Conservation (phyloP, 768 basidiomycete genomes). For the Xerocomus potaroensis region DNA sequence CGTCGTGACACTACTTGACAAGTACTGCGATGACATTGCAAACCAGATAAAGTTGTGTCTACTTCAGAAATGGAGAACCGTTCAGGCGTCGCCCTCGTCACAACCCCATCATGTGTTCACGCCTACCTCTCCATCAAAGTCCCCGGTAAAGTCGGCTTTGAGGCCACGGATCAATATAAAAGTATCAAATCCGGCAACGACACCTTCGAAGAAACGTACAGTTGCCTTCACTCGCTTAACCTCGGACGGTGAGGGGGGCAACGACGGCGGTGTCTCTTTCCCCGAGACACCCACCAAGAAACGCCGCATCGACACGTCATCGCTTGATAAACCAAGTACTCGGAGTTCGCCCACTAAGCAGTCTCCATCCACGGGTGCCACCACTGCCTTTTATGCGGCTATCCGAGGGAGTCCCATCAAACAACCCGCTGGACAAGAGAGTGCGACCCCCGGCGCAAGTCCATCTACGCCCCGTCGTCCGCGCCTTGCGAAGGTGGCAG, state of each 20-base stretch:
- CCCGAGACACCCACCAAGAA: slow-evolving; percentile 44
- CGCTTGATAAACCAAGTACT: slow-evolving; percentile 11
- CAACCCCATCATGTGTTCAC: background rate
- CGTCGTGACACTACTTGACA: slow-evolving; percentile 18
- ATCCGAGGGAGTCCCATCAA: slow-evolving; percentile 11
- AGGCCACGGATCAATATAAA: slow-evolving; percentile 9
- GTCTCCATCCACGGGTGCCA: background rate
- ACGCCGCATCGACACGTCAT: slow-evolving; percentile 27
- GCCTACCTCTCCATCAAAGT: slow-evolving; percentile 14
- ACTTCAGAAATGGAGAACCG: slow-evolving; percentile 2
- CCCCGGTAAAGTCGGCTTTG: slow-evolving; percentile 16
- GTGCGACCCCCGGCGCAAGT: slow-evolving; percentile 4
- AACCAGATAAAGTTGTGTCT: slow-evolving; percentile 19
- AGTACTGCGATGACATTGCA: slow-evolving; percentile 22
- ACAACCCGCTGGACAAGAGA: background rate
- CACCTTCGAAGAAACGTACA: slow-evolving; percentile 32
- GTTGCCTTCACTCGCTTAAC: slow-evolving; percentile 14
- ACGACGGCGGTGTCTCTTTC: slow-evolving; percentile 28
- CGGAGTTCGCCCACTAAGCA: slow-evolving; percentile 11
- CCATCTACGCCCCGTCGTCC: slow-evolving; percentile 25
- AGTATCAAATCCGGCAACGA: slow-evolving; percentile 1
- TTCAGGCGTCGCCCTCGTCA: background rate
- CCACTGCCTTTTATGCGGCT: slow-evolving; percentile 18
- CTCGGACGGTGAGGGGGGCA: slow-evolving; percentile 15
- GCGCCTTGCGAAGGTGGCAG: slow-evolving; percentile 5